Base-by-base conservation (phyloP, 2,329 filamentous ascomycete genomes). In the Hirsutella rhossiliensis region DNA sequence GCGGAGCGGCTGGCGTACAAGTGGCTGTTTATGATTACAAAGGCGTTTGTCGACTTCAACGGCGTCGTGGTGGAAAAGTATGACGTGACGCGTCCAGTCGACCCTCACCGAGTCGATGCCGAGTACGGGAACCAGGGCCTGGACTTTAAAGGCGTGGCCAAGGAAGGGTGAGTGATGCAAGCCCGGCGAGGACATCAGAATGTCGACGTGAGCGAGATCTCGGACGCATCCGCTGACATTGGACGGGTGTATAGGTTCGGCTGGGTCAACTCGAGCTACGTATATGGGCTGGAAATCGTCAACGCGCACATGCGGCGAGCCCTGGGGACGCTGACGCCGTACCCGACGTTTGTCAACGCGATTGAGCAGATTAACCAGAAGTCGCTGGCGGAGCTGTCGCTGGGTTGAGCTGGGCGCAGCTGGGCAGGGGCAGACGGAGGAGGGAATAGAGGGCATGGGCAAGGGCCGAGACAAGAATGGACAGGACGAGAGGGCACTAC, bases 11-110 rank as follows among this genome's bases (percentile, higher is more conserved):
- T 98, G 50, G 85, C 87, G 0, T 98, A 98, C 66, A 88, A 92
- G 64, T 98, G 92, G 92, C 68, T 96, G 43, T 94, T 89, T 62
- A 97, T 97, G 90, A 88, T 96, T 56, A 96, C 87, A 46, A 96
- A 94, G 66, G 89, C 92, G 0, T 97, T 97, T 67, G 89, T 96
- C 48, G 90, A 98, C 62, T 97, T 90, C 72, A 97, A 97, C 59
- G 92, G 92, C 34, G 88, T 96, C 9, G 90, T 98, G 2, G 92
- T 97, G 6, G 92, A 98, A 66, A 98, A 98, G 69, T 98, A 98
- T 68, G 87, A 98, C 64, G 92, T 98, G 47, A 97, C 90, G 18
- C 73, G 87, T 45, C 82, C 84, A 5, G 80, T 89, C 45, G 89
- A 95, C 56, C 89, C 92, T 32, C 92, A 97, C 65, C 82, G 85